Evolutionary conservation across 768 basidiomycete species (phyloP).

Genomic region (Lactarius quietus): DNA sequence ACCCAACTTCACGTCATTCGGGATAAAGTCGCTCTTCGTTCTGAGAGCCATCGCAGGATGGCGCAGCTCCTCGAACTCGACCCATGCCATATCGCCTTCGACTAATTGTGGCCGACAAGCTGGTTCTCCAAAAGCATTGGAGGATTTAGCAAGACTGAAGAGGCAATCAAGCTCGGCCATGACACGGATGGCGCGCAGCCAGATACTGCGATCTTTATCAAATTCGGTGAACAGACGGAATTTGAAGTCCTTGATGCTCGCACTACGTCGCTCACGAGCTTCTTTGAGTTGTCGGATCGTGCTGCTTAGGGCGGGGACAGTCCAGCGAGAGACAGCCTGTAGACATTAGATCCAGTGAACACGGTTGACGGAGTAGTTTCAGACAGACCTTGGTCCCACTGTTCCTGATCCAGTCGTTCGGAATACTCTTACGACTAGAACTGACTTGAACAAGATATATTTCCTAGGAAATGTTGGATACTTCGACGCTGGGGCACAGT

Average conservation of each 20-base stretch:
- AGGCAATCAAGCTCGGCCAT: slow-evolving; percentile 97
- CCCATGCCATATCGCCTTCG: slow-evolving; percentile 69
- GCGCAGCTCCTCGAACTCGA: slow-evolving; percentile 86
- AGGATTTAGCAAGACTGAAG: slow-evolving; percentile 86
- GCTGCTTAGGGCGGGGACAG: slow-evolving; percentile 65
- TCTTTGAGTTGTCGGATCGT: slow-evolving; percentile 86
- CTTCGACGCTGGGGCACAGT: not conserved
- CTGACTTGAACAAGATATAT: slow-evolving; percentile 85
- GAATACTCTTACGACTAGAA: slow-evolving; percentile 57
- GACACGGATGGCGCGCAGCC: slow-evolving; percentile 80
- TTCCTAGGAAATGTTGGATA: slow-evolving; percentile 48
- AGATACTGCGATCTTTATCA: slow-evolving; percentile 72
- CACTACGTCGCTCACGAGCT: slow-evolving; percentile 82
- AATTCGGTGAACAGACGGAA: slow-evolving; percentile 76
- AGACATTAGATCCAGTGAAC: slow-evolving; percentile 10
- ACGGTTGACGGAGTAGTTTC: not conserved
- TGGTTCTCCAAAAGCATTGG: slow-evolving; percentile 87
- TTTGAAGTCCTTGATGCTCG: slow-evolving; percentile 81
- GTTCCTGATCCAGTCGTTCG: slow-evolving; percentile 79
- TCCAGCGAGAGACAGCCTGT: slow-evolving; percentile 73
- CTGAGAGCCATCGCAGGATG: slow-evolving; percentile 83
- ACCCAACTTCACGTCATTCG: slow-evolving; percentile 88
- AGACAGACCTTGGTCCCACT: slow-evolving; percentile 68
- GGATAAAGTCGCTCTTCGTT: slow-evolving; percentile 73
- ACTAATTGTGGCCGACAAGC: slow-evolving; percentile 89